These are phyloP conservation scores for Orbilia brochopaga DNA, from an alignment of 2,329 filamentous ascomycete genomes.

Conservation along the genomic window DNA sequence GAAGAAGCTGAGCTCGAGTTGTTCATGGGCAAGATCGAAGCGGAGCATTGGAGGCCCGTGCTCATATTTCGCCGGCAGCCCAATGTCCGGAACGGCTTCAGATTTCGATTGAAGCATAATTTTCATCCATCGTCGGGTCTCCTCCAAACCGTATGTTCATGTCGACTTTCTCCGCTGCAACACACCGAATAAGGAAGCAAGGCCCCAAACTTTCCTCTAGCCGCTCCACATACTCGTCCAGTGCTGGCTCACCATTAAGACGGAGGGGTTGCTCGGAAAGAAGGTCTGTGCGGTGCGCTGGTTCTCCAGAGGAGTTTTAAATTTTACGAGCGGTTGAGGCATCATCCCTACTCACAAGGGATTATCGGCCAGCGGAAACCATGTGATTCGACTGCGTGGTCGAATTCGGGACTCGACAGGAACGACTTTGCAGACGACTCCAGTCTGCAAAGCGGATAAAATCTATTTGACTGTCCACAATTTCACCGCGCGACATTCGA, in stretches of 20 bases:
- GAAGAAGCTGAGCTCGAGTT: conserved; percentile 25
- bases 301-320: conserved; percentile 42
- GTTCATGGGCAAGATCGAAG: conserved; percentile 3
- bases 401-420: conserved; percentile 12
- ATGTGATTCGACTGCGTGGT: conserved; percentile 32
- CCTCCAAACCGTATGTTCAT: background rate
- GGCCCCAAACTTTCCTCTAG: no score
- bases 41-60: background rate
- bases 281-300: conserved; percentile 43
- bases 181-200: no score
- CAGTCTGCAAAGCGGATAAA: conserved; percentile 44
- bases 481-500: conserved; percentile 47
- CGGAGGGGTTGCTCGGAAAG: conserved; percentile 1
- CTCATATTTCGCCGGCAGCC: conserved; percentile 14
- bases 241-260: background rate
- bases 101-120: background rate
- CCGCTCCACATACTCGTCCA: background rate
- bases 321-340: conserved; percentile 26
- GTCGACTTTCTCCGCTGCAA: background rate
- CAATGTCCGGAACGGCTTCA: background rate
- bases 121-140: no score
- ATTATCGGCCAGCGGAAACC: conserved; percentile 29
- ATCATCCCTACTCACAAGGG: background rate
- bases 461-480: conserved; percentile 37
- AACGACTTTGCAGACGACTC: conserved; percentile 26